Conservation (phyloP, 2,329 filamentous ascomycete genomes). For the Emericellopsis atlantica region DNA sequence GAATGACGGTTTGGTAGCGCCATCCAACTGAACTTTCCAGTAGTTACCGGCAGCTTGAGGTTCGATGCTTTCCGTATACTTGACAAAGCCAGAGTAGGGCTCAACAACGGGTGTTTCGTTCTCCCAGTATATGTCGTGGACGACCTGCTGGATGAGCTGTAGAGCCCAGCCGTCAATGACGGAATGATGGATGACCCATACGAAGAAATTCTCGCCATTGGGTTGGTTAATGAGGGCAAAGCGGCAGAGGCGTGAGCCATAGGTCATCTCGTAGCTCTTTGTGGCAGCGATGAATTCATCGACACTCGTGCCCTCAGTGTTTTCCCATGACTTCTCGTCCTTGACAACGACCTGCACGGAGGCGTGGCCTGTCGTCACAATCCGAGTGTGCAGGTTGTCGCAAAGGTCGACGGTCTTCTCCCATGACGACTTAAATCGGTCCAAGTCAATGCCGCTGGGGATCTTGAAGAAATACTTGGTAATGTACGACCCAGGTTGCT, state of each 20-base stretch:
- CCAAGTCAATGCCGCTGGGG: slow-evolving; percentile 2
- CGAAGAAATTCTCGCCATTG: background rate
- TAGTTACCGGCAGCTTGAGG: slow-evolving; percentile 1
- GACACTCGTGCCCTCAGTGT: background rate
- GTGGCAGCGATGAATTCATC: background rate
- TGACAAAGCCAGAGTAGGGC: slow-evolving; percentile 4
- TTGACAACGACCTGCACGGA: slow-evolving; percentile 3
- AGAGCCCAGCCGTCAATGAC: slow-evolving; percentile 3
- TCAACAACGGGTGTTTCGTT: background rate
- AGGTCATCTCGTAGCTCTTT: slow-evolving; percentile 3
- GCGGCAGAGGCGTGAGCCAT: slow-evolving; percentile 1
- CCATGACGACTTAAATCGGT: slow-evolving; percentile 7
- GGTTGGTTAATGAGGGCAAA: background rate
- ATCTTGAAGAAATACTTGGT: slow-evolving; percentile 7
- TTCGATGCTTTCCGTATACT: slow-evolving; percentile 1
- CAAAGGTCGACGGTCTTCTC: slow-evolving; percentile 5
- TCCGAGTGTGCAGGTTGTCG: slow-evolving; percentile 8
- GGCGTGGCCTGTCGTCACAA: slow-evolving; percentile 4
- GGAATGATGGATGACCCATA: slow-evolving; percentile 3
- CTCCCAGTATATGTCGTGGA: slow-evolving; percentile 1
- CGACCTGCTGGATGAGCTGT: slow-evolving; percentile 3
- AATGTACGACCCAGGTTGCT: slow-evolving; percentile 10
- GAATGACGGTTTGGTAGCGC: slow-evolving; percentile 4
- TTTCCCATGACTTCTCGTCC: slow-evolving; percentile 3
- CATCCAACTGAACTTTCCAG: slow-evolving; percentile 6